Conservation (phyloP, 2,329 filamentous ascomycete species). For the Emmonsia crescens region DNA sequence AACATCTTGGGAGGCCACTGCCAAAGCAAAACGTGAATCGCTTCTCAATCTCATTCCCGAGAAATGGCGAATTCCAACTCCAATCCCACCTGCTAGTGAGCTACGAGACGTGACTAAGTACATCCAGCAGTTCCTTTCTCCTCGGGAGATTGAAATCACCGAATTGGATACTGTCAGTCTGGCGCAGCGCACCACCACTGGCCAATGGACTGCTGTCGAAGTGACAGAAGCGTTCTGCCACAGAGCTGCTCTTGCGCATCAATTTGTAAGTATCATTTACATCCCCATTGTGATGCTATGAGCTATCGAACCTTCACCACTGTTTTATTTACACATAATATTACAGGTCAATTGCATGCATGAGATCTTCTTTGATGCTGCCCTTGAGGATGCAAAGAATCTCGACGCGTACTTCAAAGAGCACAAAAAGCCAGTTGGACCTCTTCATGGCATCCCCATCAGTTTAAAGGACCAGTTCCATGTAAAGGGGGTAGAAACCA, state of each 20-base stretch:
- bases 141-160: conserved; percentile 49
- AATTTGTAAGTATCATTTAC: conserved; percentile 39
- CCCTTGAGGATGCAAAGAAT: conserved; percentile 37
- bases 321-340: neutral
- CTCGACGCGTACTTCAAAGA: conserved; percentile 39
- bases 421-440: conserved; percentile 41
- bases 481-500: conserved; percentile 42
- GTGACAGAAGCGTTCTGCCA: conserved; percentile 49
- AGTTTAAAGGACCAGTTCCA: conserved; percentile 43
- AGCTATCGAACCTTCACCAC: neutral
- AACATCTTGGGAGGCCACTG: conserved; percentile 39
- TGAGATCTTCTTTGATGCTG: conserved; percentile 45
- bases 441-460: conserved; percentile 53
- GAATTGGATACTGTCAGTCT: conserved; percentile 49
- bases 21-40: conserved; percentile 43
- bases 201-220: conserved; percentile 46
- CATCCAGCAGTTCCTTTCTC: conserved; percentile 45
- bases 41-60: conserved; percentile 45
- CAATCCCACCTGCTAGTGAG: conserved; percentile 39
- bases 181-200: conserved; percentile 42
- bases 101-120: conserved; percentile 49
- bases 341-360: conserved; percentile 39
- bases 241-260: conserved; percentile 47
- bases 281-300: neutral
- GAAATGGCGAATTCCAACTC: conserved; percentile 43